phyloP scores from a whole-genome alignment of 169 alveolate genomes.

The Babesia bovis region DNA sequence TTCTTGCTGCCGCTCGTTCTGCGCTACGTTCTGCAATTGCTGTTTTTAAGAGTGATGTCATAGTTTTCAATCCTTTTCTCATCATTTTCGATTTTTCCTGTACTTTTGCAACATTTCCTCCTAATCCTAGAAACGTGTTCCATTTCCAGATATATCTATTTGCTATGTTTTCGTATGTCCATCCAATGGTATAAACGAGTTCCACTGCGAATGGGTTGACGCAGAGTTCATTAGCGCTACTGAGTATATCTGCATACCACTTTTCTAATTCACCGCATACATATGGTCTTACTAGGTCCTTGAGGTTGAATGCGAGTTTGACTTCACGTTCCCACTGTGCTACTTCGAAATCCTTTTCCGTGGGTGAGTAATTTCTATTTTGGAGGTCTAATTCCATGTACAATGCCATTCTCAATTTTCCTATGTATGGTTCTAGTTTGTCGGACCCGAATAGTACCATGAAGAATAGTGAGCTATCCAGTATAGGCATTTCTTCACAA shows the following conservation, averaged over 20 bases:
- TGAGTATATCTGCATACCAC: slow-evolving; percentile 72
- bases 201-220: slow-evolving; percentile 83
- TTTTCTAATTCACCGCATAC: slow-evolving; percentile 73
- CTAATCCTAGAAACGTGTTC: slow-evolving; percentile 81
- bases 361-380: slow-evolving; percentile 26
- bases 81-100: slow-evolving; percentile 80
- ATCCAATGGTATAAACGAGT: slow-evolving; percentile 85
- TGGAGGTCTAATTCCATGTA: slow-evolving; percentile 77
- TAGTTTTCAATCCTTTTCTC: slow-evolving; percentile 77
- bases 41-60: slow-evolving; percentile 76
- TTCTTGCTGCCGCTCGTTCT: background rate
- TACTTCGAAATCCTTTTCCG: slow-evolving; percentile 59
- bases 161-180: slow-evolving; percentile 88
- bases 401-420: slow-evolving; percentile 84
- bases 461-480: slow-evolving; percentile 84
- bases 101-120: slow-evolving; percentile 81
- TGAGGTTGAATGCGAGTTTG: slow-evolving; percentile 78
- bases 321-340: slow-evolving; percentile 83
- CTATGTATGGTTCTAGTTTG: slow-evolving; percentile 84
- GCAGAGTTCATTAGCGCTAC: slow-evolving; percentile 79
- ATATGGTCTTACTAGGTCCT: slow-evolving; percentile 76
- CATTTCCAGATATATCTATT: slow-evolving; percentile 84
- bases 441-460: slow-evolving; percentile 89
- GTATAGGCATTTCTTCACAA: slow-evolving; percentile 86
- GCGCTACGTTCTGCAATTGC: slow-evolving; percentile 78